Evolutionary conservation across 2,329 filamentous ascomycete species (phyloP).

Genomic region (Emericellopsis cladophorae): DNA sequence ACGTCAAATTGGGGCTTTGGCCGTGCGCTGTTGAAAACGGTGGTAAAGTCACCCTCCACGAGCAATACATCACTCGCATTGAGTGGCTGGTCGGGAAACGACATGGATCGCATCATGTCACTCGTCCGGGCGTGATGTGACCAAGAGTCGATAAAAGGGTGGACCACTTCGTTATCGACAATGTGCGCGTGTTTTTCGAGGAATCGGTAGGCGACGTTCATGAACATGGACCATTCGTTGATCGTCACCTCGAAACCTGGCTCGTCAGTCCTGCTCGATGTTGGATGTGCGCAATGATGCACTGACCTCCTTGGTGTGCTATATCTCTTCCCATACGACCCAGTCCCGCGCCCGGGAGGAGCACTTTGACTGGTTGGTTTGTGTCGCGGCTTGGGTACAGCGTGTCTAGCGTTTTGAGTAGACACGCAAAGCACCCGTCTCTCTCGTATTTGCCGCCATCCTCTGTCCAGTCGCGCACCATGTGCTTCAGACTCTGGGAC

Average conservation of each 20-base stretch:
- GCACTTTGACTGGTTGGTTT: constrained; percentile 19
- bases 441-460: constrained; percentile 31
- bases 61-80: constrained; percentile 26
- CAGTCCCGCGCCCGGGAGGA: constrained; percentile 40
- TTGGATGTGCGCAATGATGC: not conserved
- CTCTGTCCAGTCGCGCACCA: constrained; percentile 42
- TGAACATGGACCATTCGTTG: constrained; percentile 47
- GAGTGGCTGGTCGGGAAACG: constrained; percentile 27
- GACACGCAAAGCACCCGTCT: constrained; percentile 24
- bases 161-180: constrained; percentile 15
- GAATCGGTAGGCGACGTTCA: constrained; percentile 41
- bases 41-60: constrained; percentile 44
- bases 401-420: constrained; percentile 17
- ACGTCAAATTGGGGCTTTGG: constrained; percentile 25
- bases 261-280: not conserved
- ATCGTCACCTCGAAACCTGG: constrained; percentile 35
- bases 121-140: constrained; percentile 37
- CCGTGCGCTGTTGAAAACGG: constrained; percentile 15
- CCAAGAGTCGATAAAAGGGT: constrained; percentile 44
- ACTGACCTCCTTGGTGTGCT: constrained; percentile 22
- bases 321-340: constrained; percentile 40
- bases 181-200: constrained; percentile 19
- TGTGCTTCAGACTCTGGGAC: constrained; percentile 42
- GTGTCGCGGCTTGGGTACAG: constrained; percentile 15
- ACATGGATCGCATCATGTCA: constrained; percentile 31